Conservation (phyloP, 331 rosid species). For the Pyracantha coccinea region DNA sequence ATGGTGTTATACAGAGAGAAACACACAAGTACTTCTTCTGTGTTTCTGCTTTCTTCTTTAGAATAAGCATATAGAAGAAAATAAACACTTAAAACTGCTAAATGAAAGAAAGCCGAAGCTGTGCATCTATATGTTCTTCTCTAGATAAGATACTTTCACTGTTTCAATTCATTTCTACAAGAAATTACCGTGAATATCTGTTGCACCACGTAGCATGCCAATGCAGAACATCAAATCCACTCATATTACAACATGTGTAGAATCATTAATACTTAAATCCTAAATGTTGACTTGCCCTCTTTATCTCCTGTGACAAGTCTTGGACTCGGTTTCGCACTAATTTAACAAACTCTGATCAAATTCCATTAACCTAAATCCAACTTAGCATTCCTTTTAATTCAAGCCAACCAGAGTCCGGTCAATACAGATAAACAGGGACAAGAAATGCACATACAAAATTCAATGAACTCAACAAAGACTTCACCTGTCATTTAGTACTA, state of each 20-base stretch:
- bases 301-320: neutral
- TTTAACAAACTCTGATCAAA: neutral
- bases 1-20: neutral
- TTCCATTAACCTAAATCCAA: neutral
- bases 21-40: neutral
- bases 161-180: too few relatives aligned
- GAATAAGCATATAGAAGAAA: too few relatives aligned
- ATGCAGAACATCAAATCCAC: too few relatives aligned
- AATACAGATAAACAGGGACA: neutral
- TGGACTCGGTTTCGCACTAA: neutral
- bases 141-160: too few relatives aligned
- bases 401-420: neutral
- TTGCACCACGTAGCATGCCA: too few relatives aligned
- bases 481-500: too few relatives aligned
- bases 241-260: too few relatives aligned
- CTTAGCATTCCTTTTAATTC: neutral
- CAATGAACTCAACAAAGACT: neutral
- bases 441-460: neutral
- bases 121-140: neutral
- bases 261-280: too few relatives aligned
- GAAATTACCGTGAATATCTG: too few relatives aligned
- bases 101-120: too few relatives aligned
- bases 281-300: neutral
- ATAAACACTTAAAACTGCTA: too few relatives aligned
- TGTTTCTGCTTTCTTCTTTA: too few relatives aligned